Conservation (phyloP, 768 basidiomycete species). For the Mycena vitilis region DNA sequence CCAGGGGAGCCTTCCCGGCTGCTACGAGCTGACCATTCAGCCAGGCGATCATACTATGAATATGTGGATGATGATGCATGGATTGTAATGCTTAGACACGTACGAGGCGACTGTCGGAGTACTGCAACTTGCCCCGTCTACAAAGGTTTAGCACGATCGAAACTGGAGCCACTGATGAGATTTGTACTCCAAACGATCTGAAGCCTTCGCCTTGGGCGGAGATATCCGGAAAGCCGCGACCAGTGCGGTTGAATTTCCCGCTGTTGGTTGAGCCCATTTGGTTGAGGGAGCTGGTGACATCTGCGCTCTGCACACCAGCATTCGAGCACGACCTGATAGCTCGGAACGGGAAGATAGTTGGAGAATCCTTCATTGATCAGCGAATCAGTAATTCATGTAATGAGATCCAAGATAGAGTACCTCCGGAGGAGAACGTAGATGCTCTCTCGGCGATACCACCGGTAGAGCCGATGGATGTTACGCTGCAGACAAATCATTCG, state of each 20-base stretch:
- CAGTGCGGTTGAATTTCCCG: conserved; percentile 50
- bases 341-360: conserved; percentile 48
- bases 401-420: conserved; percentile 17
- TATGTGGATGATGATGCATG: too few relatives aligned
- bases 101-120: conserved; percentile 10
- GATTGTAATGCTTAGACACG: too few relatives aligned
- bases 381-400: too few relatives aligned
- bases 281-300: conserved; percentile 37
- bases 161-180: not conserved
- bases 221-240: conserved; percentile 31
- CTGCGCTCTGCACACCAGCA: conserved; percentile 19
- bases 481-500: conserved; percentile 2
- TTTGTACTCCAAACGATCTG: conserved; percentile 18
- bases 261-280: conserved; percentile 44
- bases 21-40: conserved; percentile 22
- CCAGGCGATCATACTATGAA: conserved; percentile 4
- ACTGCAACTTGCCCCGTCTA: conserved; percentile 11
- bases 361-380: conserved; percentile 52
- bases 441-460: conserved; percentile 53
- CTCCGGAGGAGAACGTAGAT: conserved; percentile 60
- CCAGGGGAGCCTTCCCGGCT: conserved; percentile 20
- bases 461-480: conserved; percentile 56
- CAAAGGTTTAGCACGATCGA: too few relatives aligned
- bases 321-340: conserved; percentile 37
- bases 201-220: conserved; percentile 18